Base-by-base conservation (phyloP, 441 rosid genomes). In the Populus hybrid region DNA sequence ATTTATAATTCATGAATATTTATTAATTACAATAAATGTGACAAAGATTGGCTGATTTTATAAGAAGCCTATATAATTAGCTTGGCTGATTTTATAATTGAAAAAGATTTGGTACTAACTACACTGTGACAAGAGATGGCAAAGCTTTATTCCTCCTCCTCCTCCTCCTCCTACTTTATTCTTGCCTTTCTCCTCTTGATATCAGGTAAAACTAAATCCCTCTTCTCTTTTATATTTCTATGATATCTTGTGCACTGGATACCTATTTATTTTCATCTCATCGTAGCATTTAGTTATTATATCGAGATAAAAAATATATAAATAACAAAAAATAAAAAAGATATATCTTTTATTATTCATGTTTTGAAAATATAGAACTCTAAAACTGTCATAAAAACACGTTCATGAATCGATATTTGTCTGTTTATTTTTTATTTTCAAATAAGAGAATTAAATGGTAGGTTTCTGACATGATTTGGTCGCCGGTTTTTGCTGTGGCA, bases 131-230 rank as follows among this genome's bases (percentile, higher is more conserved):
- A 71, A 42, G 70, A 66, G 28, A 78, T 78, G 80, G 76, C 80
- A 53, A 78, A 57, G 38, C 73, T 68, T 12, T 23, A 64, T 21
- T 64, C 57, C 72, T 72, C 57, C 80, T 30, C 24, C 72, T 72
- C 57, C 80, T 30, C 24, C 53, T 42, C 70, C 71, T 72, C 57
- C 61, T 72, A 57, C 80, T 59, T 73, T 63, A 24, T 79, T 35
- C 76, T 78, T 67, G 59, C 59, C 67, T 18, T 79, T 32, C 32
- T 73, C 14, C 5, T 79, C 24, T 36, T 79, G 24, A 69, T 23
- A 67, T 35, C 81, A 68, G 70, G 81, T 78, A 9, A 67, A 23
- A 19, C 23, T n/a, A 10, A 53, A 28, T 35, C 73, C 26, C 42
- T 40, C 59, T 2, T 9, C 46, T 26, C 28, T 70, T 21, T 70